Percentiles rank a stretch among this genome's conserved stretches.
These are phyloP conservation scores for Epithemia pelagica DNA, from an alignment of 108 stramenopile genomes.

Conservation along the genomic window DNA sequence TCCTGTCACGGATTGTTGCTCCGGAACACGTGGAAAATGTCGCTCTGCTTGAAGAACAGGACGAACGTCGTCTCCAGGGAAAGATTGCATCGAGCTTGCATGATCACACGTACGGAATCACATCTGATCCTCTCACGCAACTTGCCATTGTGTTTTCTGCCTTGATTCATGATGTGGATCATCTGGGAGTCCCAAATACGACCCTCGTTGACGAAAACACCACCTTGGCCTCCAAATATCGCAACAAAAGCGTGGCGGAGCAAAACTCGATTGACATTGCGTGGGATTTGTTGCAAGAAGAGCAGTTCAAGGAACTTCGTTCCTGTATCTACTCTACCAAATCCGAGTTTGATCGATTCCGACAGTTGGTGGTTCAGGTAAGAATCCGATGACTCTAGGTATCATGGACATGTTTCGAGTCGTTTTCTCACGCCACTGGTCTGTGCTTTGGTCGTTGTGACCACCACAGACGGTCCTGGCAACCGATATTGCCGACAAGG, in stretches of 20 bases:
- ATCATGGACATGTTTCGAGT: too few species aligned
- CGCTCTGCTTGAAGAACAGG: neutral
- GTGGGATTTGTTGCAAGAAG: conserved; percentile 3
- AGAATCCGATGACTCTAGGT: too few species aligned
- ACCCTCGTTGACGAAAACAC: neutral
- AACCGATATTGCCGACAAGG: conserved; percentile 11
- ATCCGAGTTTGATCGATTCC: conserved; percentile 4
- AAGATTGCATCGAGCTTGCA: neutral
- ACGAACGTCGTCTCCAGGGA: neutral
- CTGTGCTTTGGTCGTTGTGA: too few species aligned
- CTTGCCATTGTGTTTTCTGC: neutral
- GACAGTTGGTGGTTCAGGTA: conserved; percentile 5
- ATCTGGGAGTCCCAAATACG: conserved; percentile 4
- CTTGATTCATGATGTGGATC: conserved; percentile 9
- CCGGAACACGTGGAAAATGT: neutral
- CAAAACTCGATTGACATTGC: conserved; percentile 8
- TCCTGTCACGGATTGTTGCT: conserved; percentile 5
- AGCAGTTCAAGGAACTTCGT: conserved; percentile 4
- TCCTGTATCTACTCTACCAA: conserved; percentile 1
- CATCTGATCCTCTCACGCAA: neutral
- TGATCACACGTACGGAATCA: conserved; percentile 2
- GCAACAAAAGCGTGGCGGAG: conserved; percentile 6
- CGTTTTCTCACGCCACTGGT: too few species aligned
- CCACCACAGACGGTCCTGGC: conserved; percentile 5
- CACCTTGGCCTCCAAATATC: neutral